Evolutionary conservation across 257 asterid species (phyloP).

Genomic region (Penstemon davidsonii): DNA sequence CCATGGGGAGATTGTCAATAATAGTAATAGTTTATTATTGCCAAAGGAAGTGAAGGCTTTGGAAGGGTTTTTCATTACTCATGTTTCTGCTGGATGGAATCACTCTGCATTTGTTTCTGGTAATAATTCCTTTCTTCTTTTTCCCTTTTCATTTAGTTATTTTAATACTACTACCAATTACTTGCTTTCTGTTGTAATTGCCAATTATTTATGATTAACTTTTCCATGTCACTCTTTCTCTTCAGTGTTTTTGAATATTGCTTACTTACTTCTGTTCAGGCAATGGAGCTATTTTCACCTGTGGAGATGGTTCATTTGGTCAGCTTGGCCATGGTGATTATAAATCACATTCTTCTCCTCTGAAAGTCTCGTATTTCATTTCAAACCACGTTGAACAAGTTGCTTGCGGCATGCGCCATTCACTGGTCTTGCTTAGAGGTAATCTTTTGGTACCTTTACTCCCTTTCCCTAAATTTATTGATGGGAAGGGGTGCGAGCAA

Average conservation of each 20-base stretch:
- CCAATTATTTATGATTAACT: background rate
- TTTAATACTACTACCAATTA: background rate
- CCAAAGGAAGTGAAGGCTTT: conserved; percentile 55
- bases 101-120: conserved; percentile 96
- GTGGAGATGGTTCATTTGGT: conserved; percentile 94
- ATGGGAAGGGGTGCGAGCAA: conserved; percentile 3
- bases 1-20: conserved; percentile 59
- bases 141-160: background rate
- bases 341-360: conserved; percentile 51
- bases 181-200: no score
- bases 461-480: conserved; percentile 3
- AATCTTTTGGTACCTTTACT: conserved; percentile 14
- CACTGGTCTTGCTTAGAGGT: conserved; percentile 78
- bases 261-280: conserved; percentile 39
- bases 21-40: conserved; percentile 27
- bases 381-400: conserved; percentile 53
- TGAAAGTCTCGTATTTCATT: conserved; percentile 47
- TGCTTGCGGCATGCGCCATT: conserved; percentile 97
- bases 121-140: conserved; percentile 23
- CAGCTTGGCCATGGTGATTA: conserved; percentile 85
- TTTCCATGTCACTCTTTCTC: background rate
- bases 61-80: conserved; percentile 43
- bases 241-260: conserved; percentile 6
- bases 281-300: conserved; percentile 68
- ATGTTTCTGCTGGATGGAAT: conserved; percentile 94